Conservation (phyloP, 495 filamentous ascomycete species). For the Xylaria scruposa region DNA sequence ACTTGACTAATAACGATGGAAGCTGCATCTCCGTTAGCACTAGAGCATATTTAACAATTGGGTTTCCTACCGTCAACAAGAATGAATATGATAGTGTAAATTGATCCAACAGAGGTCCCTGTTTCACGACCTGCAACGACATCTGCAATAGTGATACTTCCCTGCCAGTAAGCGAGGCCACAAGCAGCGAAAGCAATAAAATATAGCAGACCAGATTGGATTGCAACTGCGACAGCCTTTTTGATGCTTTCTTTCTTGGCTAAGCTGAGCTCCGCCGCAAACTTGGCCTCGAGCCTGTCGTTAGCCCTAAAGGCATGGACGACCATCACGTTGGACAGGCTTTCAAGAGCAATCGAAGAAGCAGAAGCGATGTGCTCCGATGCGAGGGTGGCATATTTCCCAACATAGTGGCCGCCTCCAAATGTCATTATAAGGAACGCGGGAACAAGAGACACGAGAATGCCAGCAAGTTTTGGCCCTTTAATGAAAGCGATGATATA, state of each 20-base stretch:
- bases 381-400: slow-evolving; percentile 62
- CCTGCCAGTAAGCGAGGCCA: slow-evolving; percentile 72
- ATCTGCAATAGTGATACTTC: slow-evolving; percentile 59
- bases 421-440: slow-evolving; percentile 71
- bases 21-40: slow-evolving; percentile 46
- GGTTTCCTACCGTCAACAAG: slow-evolving; percentile 63
- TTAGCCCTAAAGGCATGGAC: slow-evolving; percentile 59
- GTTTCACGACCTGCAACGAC: slow-evolving; percentile 47
- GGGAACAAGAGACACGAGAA: slow-evolving; percentile 66
- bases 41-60: not conserved
- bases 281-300: slow-evolving; percentile 58
- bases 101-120: slow-evolving; percentile 59
- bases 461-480: slow-evolving; percentile 56
- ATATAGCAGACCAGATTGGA: slow-evolving; percentile 70
- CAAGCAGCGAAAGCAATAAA: slow-evolving; percentile 71
- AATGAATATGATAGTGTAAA: slow-evolving; percentile 71
- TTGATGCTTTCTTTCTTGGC: slow-evolving; percentile 61
- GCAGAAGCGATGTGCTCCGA: slow-evolving; percentile 50
- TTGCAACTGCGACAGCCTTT: slow-evolving; percentile 64
- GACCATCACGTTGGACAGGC: slow-evolving; percentile 53
- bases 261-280: slow-evolving; percentile 52
- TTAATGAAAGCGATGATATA: slow-evolving; percentile 72
- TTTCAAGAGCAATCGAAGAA: slow-evolving; percentile 54
- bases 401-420: slow-evolving; percentile 64
- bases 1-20: slow-evolving; percentile 68